These are phyloP conservation scores for Cryphonectria nitschkei DNA, from an alignment of 2,329 filamentous ascomycete species.

Conservation along the genomic window DNA sequence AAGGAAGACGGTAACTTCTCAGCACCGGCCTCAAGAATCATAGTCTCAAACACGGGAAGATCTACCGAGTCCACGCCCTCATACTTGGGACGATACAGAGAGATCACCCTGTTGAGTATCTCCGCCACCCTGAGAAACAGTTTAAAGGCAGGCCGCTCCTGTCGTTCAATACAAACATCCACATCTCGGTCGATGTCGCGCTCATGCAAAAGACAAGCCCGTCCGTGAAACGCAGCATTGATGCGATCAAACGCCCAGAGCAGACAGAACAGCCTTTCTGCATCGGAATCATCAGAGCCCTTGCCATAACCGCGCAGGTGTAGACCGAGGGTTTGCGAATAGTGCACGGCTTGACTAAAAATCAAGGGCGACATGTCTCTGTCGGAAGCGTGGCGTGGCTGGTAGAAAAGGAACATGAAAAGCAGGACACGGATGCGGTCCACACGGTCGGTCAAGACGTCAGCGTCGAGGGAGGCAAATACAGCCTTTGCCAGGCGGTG, in stretches of 20 bases:
- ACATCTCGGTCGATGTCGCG: conserved; percentile 60
- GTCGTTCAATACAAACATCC: conserved; percentile 53
- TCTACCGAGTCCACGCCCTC: conserved; percentile 52
- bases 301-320: conserved; percentile 51
- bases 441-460: conserved; percentile 57
- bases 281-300: conserved; percentile 39
- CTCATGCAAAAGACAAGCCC: conserved; percentile 63
- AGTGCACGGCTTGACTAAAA: conserved; percentile 58
- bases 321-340: conserved; percentile 59
- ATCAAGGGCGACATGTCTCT: conserved; percentile 58
- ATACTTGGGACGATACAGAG: conserved; percentile 61
- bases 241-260: conserved; percentile 65
- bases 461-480: conserved; percentile 55
- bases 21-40: conserved; percentile 59
- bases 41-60: conserved; percentile 59
- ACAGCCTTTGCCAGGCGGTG: conserved; percentile 52
- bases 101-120: conserved; percentile 62
- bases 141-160: conserved; percentile 56
- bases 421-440: conserved; percentile 58
- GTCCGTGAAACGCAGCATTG: conserved; percentile 62
- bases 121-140: conserved; percentile 58
- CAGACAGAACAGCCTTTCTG: conserved; percentile 58
- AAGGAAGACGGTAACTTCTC: conserved; percentile 52
- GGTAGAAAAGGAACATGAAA: conserved; percentile 62
- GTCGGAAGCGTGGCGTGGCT: conserved; percentile 57